Base-by-base conservation (phyloP, 257 asterid species). In the Lycium ferocissimum region DNA sequence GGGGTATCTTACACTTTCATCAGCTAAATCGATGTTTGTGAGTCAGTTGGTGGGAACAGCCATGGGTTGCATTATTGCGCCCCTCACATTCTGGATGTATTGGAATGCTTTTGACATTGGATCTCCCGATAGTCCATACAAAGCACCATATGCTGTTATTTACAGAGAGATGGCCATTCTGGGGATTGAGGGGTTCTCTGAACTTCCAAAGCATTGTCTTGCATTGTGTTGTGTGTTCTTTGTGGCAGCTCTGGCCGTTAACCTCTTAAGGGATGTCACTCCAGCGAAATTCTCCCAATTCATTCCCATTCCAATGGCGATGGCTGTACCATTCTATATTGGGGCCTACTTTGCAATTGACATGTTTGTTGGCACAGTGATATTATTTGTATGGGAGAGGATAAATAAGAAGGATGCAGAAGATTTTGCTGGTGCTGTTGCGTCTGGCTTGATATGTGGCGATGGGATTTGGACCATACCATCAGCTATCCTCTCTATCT, bases 401-500 rank as follows among this genome's bases (percentile, higher is more conserved):
- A 35, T 96, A 17, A 94, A 94, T 38, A 90, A 90, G 86, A 91
- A 91, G 87, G 95, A 89, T 22, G 90, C 98, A 0, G 98, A 96
- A 9, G 98, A 94, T 88, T 96, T 90, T 84, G 91, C 95, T 0
- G 98, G 98, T 9, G 98, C 98, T 0, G 97, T 96, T 14, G 99
- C 98, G 2, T 96, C 99, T 12, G 98, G 99, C 35, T 90, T 96
- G 92, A 96, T 94, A 70, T 93, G 99, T 33, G 98, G 98, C 2
- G 99, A 94, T 63, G 98, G 99, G 79, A 93, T 94, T 17, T 94
- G 99, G 99, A 96, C 99, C 2, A 92, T 94, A 69, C 99, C 99
- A 1, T 96, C 99, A 22, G 99, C 99, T 11, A 84, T 94, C 76
- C 97, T 96, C 15, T 96, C 99, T 22, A 96, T 94, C 83, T 93